These are phyloP conservation scores for Pyrenophora tritici-repentis DNA, from an alignment of 2,329 filamentous ascomycete species.

Conservation along the genomic window DNA sequence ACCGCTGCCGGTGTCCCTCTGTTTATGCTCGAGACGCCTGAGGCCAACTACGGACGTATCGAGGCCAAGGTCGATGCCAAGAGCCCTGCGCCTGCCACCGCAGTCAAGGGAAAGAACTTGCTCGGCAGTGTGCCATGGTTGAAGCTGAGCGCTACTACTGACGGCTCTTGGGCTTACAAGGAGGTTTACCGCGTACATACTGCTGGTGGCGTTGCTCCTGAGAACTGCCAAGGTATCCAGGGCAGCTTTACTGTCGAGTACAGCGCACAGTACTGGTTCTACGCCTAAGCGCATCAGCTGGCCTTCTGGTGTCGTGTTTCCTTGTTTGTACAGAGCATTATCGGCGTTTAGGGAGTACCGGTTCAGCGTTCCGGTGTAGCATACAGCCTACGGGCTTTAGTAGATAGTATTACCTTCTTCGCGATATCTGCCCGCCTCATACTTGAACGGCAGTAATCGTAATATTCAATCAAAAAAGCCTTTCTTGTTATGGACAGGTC, in stretches of 20 bases:
- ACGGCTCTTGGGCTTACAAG: constrained; percentile 55
- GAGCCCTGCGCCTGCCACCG: constrained; percentile 65
- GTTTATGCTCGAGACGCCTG: constrained; percentile 73
- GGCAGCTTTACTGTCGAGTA: constrained; percentile 76
- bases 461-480: constrained; percentile 23
- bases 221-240: constrained; percentile 69
- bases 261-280: constrained; percentile 77
- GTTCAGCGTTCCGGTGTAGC: constrained; percentile 17
- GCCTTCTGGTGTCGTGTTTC: background rate
- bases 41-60: constrained; percentile 61
- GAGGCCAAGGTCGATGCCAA: constrained; percentile 67
- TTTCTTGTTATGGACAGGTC: background rate
- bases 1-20: constrained; percentile 69
- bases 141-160: constrained; percentile 60
- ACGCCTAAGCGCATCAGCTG: constrained; percentile 21
- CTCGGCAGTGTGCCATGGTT: constrained; percentile 78
- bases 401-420: constrained; percentile 29
- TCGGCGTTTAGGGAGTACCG: constrained; percentile 33
- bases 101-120: constrained; percentile 61
- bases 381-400: constrained; percentile 17
- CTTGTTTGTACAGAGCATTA: constrained; percentile 37
- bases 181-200: constrained; percentile 86
- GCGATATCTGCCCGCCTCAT: constrained; percentile 24
- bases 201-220: constrained; percentile 76
- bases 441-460: constrained; percentile 23